Evolutionary conservation across 2,329 filamentous ascomycete genomes (phyloP).

Genomic region (Laburnicola sp.): DNA sequence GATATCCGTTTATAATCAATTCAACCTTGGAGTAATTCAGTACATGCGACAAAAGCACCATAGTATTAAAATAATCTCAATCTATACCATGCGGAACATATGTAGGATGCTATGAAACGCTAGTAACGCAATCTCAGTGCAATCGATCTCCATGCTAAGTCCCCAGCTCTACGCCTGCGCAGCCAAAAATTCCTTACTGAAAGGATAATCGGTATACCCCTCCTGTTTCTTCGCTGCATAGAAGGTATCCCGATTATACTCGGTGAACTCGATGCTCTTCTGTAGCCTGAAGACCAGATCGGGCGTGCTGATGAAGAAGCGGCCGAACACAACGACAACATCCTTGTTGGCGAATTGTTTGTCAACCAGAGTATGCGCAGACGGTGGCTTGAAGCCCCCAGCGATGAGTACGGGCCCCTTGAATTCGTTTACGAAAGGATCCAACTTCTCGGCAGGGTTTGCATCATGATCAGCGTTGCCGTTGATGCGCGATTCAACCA

Average conservation of each 20-base stretch:
- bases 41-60: too few relatives aligned
- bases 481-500: slow-evolving; percentile 61
- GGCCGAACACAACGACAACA: slow-evolving; percentile 53
- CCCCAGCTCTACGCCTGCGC: not conserved
- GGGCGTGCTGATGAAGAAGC: slow-evolving; percentile 55
- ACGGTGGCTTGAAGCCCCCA: slow-evolving; percentile 48
- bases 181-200: slow-evolving; percentile 25
- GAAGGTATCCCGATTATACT: slow-evolving; percentile 53
- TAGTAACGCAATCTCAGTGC: not conserved
- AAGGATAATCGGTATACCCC: slow-evolving; percentile 51
- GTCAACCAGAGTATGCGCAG: slow-evolving; percentile 42
- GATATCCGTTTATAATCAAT: too few relatives aligned
- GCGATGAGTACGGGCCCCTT: slow-evolving; percentile 45
- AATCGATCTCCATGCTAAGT: not conserved
- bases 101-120: not conserved
- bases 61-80: too few relatives aligned
- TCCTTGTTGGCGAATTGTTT: slow-evolving; percentile 50
- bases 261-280: slow-evolving; percentile 49
- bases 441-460: slow-evolving; percentile 20
- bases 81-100: too few relatives aligned
- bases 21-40: too few relatives aligned
- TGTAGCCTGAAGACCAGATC: slow-evolving; percentile 53
- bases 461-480: slow-evolving; percentile 45
- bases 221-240: slow-evolving; percentile 43
- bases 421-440: slow-evolving; percentile 31